Percentiles rank a stretch among this genome's conserved stretches.
Conservation (phyloP, 257 asterid genomes). For the Paulownia fortunei region DNA sequence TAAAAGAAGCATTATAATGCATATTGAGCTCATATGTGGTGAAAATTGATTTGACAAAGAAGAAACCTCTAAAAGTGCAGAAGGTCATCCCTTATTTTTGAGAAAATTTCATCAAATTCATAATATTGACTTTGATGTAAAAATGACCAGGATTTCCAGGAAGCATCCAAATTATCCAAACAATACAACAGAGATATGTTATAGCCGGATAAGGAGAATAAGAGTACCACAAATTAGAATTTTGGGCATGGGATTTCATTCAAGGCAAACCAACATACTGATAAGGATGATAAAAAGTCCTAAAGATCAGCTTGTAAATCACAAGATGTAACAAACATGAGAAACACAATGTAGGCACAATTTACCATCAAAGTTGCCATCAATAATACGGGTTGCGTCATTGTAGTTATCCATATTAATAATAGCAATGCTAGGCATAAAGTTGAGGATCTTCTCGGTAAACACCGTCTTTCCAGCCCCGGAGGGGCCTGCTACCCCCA, state of each 20-base stretch:
- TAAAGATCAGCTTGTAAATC: background rate
- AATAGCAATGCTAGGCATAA: constrained; percentile 87
- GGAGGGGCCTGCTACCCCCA: constrained; percentile 97
- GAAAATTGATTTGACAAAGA: background rate
- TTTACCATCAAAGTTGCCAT: constrained; percentile 94
- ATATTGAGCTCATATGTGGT: background rate
- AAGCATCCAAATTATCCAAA: background rate
- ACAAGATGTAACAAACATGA: constrained; percentile 8
- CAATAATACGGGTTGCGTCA: constrained; percentile 83
- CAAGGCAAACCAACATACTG: constrained; percentile 17
- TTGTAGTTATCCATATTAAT: constrained; percentile 96
- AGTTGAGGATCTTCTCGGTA: constrained; percentile 82
- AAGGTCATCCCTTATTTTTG: background rate
- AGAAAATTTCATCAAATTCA: constrained; percentile 9
- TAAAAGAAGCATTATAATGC: background rate
- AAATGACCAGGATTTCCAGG: background rate
- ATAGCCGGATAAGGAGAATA: background rate
- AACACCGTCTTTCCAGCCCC: constrained; percentile 97
- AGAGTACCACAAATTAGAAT: background rate
- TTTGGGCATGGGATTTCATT: constrained; percentile 20
- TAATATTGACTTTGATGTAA: background rate
- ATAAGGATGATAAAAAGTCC: constrained; percentile 2
- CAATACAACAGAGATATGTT: background rate
- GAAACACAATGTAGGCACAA: background rate
- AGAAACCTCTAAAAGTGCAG: background rate